These are phyloP conservation scores for Pichia kluyveri DNA, from an alignment of 805 yeast genomes.

Conservation along the genomic window DNA sequence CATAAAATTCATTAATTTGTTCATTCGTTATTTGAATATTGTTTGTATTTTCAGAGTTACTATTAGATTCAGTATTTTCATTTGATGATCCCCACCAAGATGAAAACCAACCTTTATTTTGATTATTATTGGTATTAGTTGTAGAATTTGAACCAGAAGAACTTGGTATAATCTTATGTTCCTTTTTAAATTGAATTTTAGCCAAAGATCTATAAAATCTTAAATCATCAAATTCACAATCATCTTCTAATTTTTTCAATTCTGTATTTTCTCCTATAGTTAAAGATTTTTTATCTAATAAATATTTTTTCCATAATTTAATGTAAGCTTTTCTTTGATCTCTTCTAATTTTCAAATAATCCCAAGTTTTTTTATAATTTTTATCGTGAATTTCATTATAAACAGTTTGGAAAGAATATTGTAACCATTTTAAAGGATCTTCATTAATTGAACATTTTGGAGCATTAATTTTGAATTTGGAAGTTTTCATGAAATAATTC, in stretches of 20 bases:
- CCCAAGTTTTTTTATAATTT: slow-evolving; percentile 87
- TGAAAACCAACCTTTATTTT: slow-evolving; percentile 53
- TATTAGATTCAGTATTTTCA: slow-evolving; percentile 7
- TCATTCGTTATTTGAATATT: slow-evolving; percentile 62
- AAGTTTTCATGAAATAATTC: slow-evolving; percentile 69
- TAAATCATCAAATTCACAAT: slow-evolving; percentile 66
- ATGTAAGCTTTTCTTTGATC: slow-evolving; percentile 66
- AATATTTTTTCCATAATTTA: slow-evolving; percentile 46
- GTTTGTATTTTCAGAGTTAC: slow-evolving; percentile 4
- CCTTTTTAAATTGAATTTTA: slow-evolving; percentile 53
- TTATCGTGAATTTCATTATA: slow-evolving; percentile 72
- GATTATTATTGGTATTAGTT: not conserved
- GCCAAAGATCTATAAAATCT: slow-evolving; percentile 80
- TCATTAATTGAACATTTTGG: slow-evolving; percentile 51
- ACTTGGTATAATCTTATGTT: slow-evolving; percentile 22
- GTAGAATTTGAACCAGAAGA: slow-evolving; percentile 4
- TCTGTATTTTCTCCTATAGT: slow-evolving; percentile 25
- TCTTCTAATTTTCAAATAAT: slow-evolving; percentile 56
- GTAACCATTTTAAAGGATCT: slow-evolving; percentile 74
- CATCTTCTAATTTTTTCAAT: slow-evolving; percentile 47
- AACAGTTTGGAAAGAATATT: slow-evolving; percentile 71
- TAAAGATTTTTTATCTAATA: slow-evolving; percentile 34
- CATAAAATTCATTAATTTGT: slow-evolving; percentile 81
- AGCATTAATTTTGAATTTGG: slow-evolving; percentile 60
- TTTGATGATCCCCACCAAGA: slow-evolving; percentile 51